These are phyloP conservation scores for Leccinum fuscescens DNA, from an alignment of 1,284 basidiomycete species.

Conservation along the genomic window DNA sequence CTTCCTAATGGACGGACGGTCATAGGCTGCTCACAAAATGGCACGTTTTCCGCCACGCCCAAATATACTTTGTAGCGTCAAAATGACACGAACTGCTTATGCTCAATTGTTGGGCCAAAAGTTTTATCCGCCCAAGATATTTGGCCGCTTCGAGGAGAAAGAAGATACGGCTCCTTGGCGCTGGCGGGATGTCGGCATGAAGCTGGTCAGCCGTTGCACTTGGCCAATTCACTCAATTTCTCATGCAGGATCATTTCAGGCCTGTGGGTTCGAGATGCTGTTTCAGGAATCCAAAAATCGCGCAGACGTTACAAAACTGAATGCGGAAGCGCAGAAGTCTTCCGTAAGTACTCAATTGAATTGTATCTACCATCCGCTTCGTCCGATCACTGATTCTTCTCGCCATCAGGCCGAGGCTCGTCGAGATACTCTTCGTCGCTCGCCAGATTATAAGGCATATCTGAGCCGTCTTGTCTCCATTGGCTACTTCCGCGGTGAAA, in stretches of 20 bases:
- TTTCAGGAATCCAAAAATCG: slow-evolving; percentile 76
- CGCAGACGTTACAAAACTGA: slow-evolving; percentile 37
- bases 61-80: slow-evolving; percentile 57
- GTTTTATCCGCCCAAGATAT: slow-evolving; percentile 89
- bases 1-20: slow-evolving; percentile 5
- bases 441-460: slow-evolving; percentile 66
- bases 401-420: slow-evolving; percentile 51
- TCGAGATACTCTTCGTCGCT: slow-evolving; percentile 61
- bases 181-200: slow-evolving; percentile 86
- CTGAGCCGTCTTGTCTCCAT: slow-evolving; percentile 59
- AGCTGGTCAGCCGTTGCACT: slow-evolving; percentile 54
- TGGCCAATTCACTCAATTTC: neutral
- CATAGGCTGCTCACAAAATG: slow-evolving; percentile 82
- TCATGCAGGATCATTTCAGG: slow-evolving; percentile 41
- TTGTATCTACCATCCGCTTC: neutral
- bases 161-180: slow-evolving; percentile 66
- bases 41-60: slow-evolving; percentile 79
- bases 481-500: slow-evolving; percentile 76
- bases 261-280: slow-evolving; percentile 93
- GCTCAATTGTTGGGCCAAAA: slow-evolving; percentile 90
- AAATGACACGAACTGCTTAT: slow-evolving; percentile 69
- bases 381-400: neutral
- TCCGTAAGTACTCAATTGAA: slow-evolving; percentile 42
- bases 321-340: slow-evolving; percentile 39
- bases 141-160: slow-evolving; percentile 70